These are phyloP conservation scores for Steccherinum ochraceum DNA, from an alignment of 768 basidiomycete species.

Conservation along the genomic window DNA sequence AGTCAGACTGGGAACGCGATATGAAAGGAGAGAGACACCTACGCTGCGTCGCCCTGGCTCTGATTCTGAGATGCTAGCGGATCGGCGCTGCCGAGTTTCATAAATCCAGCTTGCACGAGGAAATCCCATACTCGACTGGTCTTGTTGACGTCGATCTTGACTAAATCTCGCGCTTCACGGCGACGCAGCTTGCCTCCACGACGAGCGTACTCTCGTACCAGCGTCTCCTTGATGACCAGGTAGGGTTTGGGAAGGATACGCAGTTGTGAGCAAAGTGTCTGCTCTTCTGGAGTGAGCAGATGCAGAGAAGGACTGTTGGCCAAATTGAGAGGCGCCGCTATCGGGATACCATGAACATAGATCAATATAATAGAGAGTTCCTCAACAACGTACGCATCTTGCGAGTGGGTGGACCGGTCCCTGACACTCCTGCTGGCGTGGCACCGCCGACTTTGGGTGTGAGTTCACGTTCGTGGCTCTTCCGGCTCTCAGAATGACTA, in stretches of 20 bases:
- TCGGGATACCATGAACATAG: background rate
- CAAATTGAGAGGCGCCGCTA: slow-evolving; percentile 73
- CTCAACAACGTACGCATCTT: slow-evolving; percentile 31
- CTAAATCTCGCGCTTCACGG: slow-evolving; percentile 82
- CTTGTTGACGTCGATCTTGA: slow-evolving; percentile 93
- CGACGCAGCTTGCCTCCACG: slow-evolving; percentile 83
- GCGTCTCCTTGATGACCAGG: slow-evolving; percentile 90
- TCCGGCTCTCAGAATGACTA: slow-evolving; percentile 46
- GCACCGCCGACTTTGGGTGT: slow-evolving; percentile 42
- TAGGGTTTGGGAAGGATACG: slow-evolving; percentile 95
- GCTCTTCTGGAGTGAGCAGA: slow-evolving; percentile 84
- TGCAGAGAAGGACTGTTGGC: slow-evolving; percentile 87
- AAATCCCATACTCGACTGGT: slow-evolving; percentile 92
- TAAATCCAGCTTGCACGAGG: slow-evolving; percentile 77
- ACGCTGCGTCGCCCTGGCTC: slow-evolving; percentile 2
- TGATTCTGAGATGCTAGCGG: slow-evolving; percentile 6
- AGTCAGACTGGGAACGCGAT: background rate
- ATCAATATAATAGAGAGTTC: background rate
- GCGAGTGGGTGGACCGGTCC: slow-evolving; percentile 34
- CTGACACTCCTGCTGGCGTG: slow-evolving; percentile 16
- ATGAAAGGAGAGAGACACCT: background rate
- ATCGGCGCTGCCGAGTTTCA: slow-evolving; percentile 45
- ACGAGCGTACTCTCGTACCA: slow-evolving; percentile 89
- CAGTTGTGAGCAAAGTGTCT: slow-evolving; percentile 79
- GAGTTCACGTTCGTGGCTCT: slow-evolving; percentile 54